Percentiles rank a stretch among this genome's conserved stretches.
Evolutionary conservation across 2,329 filamentous ascomycete genomes (phyloP).

Genomic region (Apiospora rasikravindrae): DNA sequence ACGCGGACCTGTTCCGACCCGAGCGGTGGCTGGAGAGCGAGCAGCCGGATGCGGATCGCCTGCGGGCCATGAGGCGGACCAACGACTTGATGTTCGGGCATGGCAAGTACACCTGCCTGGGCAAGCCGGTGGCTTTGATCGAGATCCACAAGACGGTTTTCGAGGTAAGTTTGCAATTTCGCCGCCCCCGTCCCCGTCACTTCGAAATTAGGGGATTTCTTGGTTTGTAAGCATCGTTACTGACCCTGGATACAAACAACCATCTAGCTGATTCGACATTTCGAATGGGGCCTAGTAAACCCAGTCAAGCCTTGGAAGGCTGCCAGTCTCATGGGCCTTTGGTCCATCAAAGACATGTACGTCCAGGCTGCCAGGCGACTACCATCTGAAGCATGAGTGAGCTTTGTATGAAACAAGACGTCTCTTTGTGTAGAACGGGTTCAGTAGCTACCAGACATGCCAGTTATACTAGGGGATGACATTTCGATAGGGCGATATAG

Average conservation of each 20-base stretch:
- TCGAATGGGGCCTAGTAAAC: conserved; percentile 22
- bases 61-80: conserved; percentile 36
- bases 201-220: not conserved
- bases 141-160: conserved; percentile 47
- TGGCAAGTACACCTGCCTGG: conserved; percentile 44
- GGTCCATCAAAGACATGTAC: not conserved
- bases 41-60: conserved; percentile 24
- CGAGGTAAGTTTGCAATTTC: conserved; percentile 29
- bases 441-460: not conserved
- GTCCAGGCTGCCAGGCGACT: not conserved
- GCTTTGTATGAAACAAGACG: not conserved
- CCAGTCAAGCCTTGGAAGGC: conserved; percentile 20
- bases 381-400: not conserved
- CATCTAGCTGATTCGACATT: conserved; percentile 21
- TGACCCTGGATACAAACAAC: not conserved
- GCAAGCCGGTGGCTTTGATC: conserved; percentile 45
- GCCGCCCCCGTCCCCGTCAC: not conserved
- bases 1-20: conserved; percentile 23
- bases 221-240: conserved; percentile 16
- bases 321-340: conserved; percentile 1
- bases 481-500: not conserved
- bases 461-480: not conserved
- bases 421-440: not conserved
- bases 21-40: conserved; percentile 22
- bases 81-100: conserved; percentile 45